Evolutionary conservation across 1,139 yeast species (phyloP), one percentile per base, ranked within the genome.

Genomic region (Pichia sp.): DNA sequence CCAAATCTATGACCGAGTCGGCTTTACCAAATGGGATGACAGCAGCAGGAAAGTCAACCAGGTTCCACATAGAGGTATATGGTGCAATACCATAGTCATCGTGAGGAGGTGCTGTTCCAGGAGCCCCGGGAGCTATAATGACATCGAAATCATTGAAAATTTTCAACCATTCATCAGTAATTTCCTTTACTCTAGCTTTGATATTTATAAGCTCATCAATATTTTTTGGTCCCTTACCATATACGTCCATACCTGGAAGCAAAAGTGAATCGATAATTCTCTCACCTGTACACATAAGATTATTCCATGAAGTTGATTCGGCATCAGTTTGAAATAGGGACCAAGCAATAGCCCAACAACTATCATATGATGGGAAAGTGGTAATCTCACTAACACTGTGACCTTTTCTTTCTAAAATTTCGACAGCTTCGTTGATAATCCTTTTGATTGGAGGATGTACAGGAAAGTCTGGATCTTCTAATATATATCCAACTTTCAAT

Each of bases 51-150:
- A 79, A 72, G 62, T 83, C 88, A 58, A 82, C 67, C 50, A 83
- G 63, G 65, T 83, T 83, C 75, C 80, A 85, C 58, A 83, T 74
- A 0, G 87, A 68, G 10, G 89, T 83, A 70, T 85, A 85, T 46
- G 78, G 75, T 47, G 79, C 82, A 16, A 83, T 80, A 45, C 66
- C 66, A 39, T 61, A 61, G 28, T 58, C 54, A 26, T 58, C 57
- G 47, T 64, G 58, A 47, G 75, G 76, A 23, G 90, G 88, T 3
- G 95, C 89, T 44, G 83, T 86, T 53, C 85, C 85, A 54, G 78
- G 78, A 63, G 83, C 82, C 4, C 81, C 75, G 40, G 95, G 95
- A 48, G 83, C 73, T 46, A 87, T 68, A 51, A 87, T 73, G 61
- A 83, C 79, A 62, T 87, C 93, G 45, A 85, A 76, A 44, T 78